phyloP scores from a whole-genome alignment of 768 basidiomycete species.

The Sporobolomyces phaffii region DNA sequence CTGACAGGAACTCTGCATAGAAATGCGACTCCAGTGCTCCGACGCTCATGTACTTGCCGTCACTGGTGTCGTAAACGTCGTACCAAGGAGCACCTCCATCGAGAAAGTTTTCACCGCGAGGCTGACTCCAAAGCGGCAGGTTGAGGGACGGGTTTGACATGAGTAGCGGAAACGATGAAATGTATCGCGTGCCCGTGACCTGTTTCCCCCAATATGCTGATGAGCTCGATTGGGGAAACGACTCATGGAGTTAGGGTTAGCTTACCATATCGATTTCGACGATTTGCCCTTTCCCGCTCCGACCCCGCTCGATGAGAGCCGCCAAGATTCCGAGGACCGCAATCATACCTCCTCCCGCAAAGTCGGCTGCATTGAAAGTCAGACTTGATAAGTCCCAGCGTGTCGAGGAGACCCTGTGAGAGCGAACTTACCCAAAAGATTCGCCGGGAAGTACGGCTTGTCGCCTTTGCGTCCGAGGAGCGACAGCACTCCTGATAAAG shows the following conservation, averaged over 20 bases:
- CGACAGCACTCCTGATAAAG: slow-evolving; percentile 64
- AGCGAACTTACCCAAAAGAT: slow-evolving; percentile 52
- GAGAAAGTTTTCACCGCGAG: slow-evolving; percentile 55
- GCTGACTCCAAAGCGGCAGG: slow-evolving; percentile 48
- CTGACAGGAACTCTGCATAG: slow-evolving; percentile 34
- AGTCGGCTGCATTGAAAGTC: slow-evolving; percentile 55
- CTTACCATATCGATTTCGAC: slow-evolving; percentile 70
- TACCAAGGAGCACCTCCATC: slow-evolving; percentile 76
- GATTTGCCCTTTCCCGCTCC: slow-evolving; percentile 65
- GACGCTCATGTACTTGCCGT: slow-evolving; percentile 68
- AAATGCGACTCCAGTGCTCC: slow-evolving; percentile 39
- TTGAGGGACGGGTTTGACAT: slow-evolving; percentile 44
- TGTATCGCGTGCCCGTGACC: slow-evolving; percentile 73
- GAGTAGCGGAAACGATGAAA: slow-evolving; percentile 66
- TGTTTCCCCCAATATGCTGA: slow-evolving; percentile 45
- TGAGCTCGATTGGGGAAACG: no score
- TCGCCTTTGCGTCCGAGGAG: slow-evolving; percentile 62
- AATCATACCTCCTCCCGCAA: slow-evolving; percentile 71
- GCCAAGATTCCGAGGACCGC: slow-evolving; percentile 68
- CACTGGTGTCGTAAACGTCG: slow-evolving; percentile 64
- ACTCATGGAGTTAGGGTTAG: no score
- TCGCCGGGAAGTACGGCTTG: slow-evolving; percentile 66
- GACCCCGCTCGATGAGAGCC: slow-evolving; percentile 63
- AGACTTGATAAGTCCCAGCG: no score
- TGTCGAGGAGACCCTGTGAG: background rate